phyloP scores from a whole-genome alignment of 108 stramenopile species.

The Schizochytrium sp. region DNA sequence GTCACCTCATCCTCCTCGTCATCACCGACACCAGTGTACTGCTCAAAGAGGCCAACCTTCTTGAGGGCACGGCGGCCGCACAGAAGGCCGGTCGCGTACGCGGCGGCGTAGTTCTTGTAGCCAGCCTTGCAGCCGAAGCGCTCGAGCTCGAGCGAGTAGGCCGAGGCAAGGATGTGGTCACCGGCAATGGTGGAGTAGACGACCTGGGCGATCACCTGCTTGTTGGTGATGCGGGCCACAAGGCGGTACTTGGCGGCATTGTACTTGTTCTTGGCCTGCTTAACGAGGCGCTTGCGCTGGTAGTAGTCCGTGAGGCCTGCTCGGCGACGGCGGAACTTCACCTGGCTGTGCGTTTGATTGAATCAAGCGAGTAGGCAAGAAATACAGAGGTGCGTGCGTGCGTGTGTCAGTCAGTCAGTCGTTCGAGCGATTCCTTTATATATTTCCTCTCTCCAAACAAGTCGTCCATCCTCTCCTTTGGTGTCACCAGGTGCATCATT shows the following conservation, averaged over 20 bases:
- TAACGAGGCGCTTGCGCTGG: constrained; percentile 87
- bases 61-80: constrained; percentile 85
- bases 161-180: constrained; percentile 77
- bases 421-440: too few relatives aligned
- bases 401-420: too few relatives aligned
- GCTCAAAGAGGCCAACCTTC: constrained; percentile 87
- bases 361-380: too few relatives aligned
- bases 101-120: constrained; percentile 99
- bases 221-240: constrained; percentile 89
- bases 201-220: constrained; percentile 85
- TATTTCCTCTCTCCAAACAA: too few relatives aligned
- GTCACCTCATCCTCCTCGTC: constrained; percentile 58
- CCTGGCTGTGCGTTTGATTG: constrained; percentile 52
- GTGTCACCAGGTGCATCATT: too few relatives aligned
- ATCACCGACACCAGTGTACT: constrained; percentile 69
- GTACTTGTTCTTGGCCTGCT: constrained; percentile 99
- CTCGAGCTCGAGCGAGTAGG: constrained; percentile 79
- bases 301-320: constrained; percentile 97
- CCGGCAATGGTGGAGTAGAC: constrained; percentile 88
- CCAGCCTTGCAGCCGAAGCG: constrained; percentile 88
- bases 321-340: constrained; percentile 96
- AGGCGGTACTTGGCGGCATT: constrained; percentile 95
- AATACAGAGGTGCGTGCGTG: too few relatives aligned
- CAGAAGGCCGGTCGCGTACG: constrained; percentile 97
- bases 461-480: too few relatives aligned